phyloP scores from a whole-genome alignment of 192 early-diverging fungal species.

The Coemansia sp. region DNA sequence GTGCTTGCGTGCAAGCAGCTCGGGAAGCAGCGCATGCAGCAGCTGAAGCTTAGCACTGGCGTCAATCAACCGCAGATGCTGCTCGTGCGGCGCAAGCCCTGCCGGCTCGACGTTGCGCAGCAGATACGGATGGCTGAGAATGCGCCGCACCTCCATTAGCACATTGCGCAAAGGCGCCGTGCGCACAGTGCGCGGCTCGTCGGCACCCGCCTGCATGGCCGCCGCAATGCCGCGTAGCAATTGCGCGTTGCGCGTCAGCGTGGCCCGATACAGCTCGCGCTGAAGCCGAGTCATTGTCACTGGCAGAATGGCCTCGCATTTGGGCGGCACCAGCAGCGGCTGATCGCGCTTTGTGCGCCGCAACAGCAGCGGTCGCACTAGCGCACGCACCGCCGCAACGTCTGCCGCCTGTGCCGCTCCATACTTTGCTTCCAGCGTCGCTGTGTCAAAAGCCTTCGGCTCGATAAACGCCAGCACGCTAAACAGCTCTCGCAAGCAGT shows the following conservation, averaged over 20 bases:
- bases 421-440: constrained; percentile 58
- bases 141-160: constrained; percentile 93
- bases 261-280: constrained; percentile 82
- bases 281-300: constrained; percentile 87
- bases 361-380: constrained; percentile 79
- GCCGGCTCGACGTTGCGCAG: constrained; percentile 66
- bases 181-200: not conserved
- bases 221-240: constrained; percentile 54
- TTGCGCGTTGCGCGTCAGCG: constrained; percentile 82
- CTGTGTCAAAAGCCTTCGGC: constrained; percentile 70
- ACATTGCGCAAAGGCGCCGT: constrained; percentile 79
- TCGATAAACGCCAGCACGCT: constrained; percentile 86
- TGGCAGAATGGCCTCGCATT: constrained; percentile 90
- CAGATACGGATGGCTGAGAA: constrained; percentile 90
- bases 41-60: constrained; percentile 94
- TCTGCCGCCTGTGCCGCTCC: constrained; percentile 53
- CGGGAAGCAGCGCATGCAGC: constrained; percentile 83
- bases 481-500: constrained; percentile 85
- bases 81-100: constrained; percentile 60
- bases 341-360: constrained; percentile 93
- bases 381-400: constrained; percentile 69
- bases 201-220: constrained; percentile 28
- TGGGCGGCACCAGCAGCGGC: constrained; percentile 85
- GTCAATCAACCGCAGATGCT: constrained; percentile 74
- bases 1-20: constrained; percentile 84